These are phyloP conservation scores for Parathielavia hyrcaniae DNA, from an alignment of 495 filamentous ascomycete species.

Conservation along the genomic window DNA sequence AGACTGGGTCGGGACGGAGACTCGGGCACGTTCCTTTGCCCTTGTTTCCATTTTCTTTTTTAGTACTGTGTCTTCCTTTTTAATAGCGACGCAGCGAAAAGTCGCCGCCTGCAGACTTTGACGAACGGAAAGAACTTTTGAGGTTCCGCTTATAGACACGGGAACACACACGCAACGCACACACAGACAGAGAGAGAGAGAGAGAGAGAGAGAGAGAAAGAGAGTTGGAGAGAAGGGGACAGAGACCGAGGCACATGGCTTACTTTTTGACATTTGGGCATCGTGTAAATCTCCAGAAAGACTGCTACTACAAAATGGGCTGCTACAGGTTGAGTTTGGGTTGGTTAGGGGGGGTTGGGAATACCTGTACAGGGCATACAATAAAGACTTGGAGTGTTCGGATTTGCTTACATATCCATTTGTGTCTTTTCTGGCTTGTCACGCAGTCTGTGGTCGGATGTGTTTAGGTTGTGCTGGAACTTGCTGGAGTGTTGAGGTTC, in stretches of 20 bases:
- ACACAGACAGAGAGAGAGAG: constrained; percentile 13
- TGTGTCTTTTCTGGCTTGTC: too few relatives aligned
- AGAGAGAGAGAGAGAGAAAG: background rate
- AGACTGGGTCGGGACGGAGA: constrained; percentile 11
- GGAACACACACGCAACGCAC: too few relatives aligned
- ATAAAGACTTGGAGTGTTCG: constrained; percentile 4
- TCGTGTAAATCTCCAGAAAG: constrained; percentile 4
- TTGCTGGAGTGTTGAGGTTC: too few relatives aligned
- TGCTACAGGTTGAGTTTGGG: background rate
- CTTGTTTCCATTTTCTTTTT: constrained; percentile 19
- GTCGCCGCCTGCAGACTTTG: constrained; percentile 1
- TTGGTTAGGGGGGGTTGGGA: constrained; percentile 3
- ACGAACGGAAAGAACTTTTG: constrained; percentile 4
- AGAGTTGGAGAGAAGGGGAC: too few relatives aligned
- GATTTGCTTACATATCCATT: background rate
- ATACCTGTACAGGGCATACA: constrained; percentile 13
- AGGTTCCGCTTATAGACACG: too few relatives aligned
- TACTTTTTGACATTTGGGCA: background rate
- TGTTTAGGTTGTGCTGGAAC: too few relatives aligned
- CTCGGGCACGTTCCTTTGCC: constrained; percentile 3
- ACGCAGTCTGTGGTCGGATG: too few relatives aligned
- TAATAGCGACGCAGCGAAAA: background rate
- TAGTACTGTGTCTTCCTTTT: constrained; percentile 20
- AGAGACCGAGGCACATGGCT: constrained; percentile 1
- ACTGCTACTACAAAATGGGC: constrained; percentile 6